Evolutionary conservation across 139 green algal genomes (phyloP).

Genomic region (Chlamydomonas sphaeroides): DNA sequence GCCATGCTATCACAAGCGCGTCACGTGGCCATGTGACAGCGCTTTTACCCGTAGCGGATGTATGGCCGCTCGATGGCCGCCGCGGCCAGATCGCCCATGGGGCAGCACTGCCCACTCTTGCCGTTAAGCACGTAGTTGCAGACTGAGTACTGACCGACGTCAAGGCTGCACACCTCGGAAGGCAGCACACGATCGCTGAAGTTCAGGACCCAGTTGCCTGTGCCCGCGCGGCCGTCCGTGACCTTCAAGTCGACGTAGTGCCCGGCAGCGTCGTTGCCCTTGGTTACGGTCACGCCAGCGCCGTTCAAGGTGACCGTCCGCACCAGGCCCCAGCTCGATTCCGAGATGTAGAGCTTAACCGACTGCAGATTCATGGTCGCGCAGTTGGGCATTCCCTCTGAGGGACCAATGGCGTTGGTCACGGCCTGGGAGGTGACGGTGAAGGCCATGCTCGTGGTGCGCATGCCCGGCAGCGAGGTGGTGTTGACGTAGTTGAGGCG

Average conservation of each 20-base stretch:
- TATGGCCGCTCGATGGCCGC: neutral
- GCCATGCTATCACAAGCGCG: too few relatives aligned
- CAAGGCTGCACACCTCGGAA: slow-evolving; percentile 20
- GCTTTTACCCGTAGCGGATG: slow-evolving; percentile 16
- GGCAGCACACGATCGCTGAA: neutral
- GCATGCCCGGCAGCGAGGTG: neutral
- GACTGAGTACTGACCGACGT: slow-evolving; percentile 25
- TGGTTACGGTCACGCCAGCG: slow-evolving; percentile 1
- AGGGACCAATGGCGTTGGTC: neutral
- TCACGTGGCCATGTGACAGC: too few relatives aligned
- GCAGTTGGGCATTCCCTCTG: slow-evolving; percentile 29
- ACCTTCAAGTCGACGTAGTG: neutral
- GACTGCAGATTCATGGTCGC: neutral
- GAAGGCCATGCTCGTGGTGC: slow-evolving; percentile 19
- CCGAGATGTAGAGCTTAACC: slow-evolving; percentile 33
- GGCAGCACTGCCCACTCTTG: slow-evolving; percentile 26
- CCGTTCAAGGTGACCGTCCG: neutral
- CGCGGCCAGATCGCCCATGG: slow-evolving; percentile 24
- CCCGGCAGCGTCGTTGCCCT: neutral
- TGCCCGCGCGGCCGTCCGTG: neutral
- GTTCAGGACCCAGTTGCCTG: neutral
- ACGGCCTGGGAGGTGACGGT: neutral
- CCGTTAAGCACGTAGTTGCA: slow-evolving; percentile 40
- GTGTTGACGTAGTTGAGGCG: slow-evolving; percentile 32
- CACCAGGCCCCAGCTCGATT: neutral